A percentile compares a stretch with the other conserved stretches of the same genome.
Evolutionary conservation across 805 yeast species (phyloP).

Genomic region (Metschnikowia similis): DNA sequence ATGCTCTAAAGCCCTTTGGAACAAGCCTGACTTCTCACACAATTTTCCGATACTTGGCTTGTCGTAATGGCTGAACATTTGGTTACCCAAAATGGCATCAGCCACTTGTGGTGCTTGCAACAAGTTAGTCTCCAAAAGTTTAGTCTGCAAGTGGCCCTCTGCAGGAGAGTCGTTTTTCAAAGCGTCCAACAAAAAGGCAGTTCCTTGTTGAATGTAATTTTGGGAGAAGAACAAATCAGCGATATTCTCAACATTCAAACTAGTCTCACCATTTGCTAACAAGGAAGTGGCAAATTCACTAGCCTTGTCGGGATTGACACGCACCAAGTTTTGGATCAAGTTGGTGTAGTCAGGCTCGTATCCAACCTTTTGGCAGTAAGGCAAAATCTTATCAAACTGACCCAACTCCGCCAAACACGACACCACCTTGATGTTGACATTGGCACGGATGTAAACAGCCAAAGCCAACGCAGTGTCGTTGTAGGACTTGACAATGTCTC

Average conservation of each 20-base stretch:
- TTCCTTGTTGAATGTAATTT: constrained; percentile 94
- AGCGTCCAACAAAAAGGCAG: constrained; percentile 94
- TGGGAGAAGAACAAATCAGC: constrained; percentile 94
- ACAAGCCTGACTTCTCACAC: constrained; percentile 94
- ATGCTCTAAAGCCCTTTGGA: constrained; percentile 93
- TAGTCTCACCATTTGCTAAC: constrained; percentile 55
- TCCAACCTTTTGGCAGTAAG: constrained; percentile 85
- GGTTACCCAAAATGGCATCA: constrained; percentile 94
- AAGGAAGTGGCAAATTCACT: constrained; percentile 93
- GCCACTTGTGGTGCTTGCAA: constrained; percentile 99
- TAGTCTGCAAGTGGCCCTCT: constrained; percentile 93
- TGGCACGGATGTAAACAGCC: constrained; percentile 83
- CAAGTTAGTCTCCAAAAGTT: constrained; percentile 86
- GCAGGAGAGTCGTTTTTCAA: constrained; percentile 89
- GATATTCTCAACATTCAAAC: constrained; percentile 75
- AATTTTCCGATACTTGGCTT: constrained; percentile 87
- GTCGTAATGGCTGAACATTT: constrained; percentile 94
- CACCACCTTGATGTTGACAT: constrained; percentile 83
- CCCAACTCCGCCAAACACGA: constrained; percentile 91
- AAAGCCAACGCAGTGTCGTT: constrained; percentile 77
- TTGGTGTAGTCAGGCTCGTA: constrained; percentile 88
- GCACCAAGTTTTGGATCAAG: constrained; percentile 82
- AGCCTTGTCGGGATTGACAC: constrained; percentile 96
- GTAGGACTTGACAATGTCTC: constrained; percentile 88
- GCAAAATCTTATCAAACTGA: constrained; percentile 91